These are phyloP conservation scores for Sporothrix sp. DNA, from an alignment of 2,329 filamentous ascomycete species.

Conservation along the genomic window DNA sequence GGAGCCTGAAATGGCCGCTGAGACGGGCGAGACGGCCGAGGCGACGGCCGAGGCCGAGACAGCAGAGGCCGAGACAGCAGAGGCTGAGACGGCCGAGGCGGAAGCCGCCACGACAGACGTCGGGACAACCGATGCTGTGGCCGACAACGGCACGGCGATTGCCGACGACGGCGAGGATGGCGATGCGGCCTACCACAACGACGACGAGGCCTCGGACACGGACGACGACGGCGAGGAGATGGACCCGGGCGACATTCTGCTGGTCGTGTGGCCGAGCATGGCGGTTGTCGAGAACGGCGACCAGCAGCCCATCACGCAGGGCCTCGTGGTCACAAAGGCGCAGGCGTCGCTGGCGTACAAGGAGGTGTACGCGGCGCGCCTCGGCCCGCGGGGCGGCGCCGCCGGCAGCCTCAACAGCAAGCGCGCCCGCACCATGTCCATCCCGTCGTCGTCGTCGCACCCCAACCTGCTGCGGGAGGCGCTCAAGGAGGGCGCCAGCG, in stretches of 20 bases:
- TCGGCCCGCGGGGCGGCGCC: too few relatives aligned
- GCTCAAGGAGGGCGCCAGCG: not conserved
- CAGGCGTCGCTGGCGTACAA: slow-evolving; percentile 20
- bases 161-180: not conserved
- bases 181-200: not conserved
- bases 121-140: not conserved
- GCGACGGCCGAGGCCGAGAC: not conserved
- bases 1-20: not conserved
- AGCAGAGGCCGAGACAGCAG: not conserved
- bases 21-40: not conserved
- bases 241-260: slow-evolving; percentile 25
- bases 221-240: slow-evolving; percentile 17
- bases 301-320: slow-evolving; percentile 27
- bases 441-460: slow-evolving; percentile 14
- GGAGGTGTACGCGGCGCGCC: slow-evolving; percentile 11
- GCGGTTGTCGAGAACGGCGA: slow-evolving; percentile 26
- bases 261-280: slow-evolving; percentile 29
- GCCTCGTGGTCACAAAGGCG: slow-evolving; percentile 27
- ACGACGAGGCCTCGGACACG: slow-evolving; percentile 5
- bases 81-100: not conserved
- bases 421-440: slow-evolving; percentile 15
- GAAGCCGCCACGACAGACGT: too few relatives aligned
- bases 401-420: slow-evolving; percentile 3
- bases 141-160: not conserved
- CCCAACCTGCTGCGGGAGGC: not conserved